A percentile compares a stretch with the other conserved stretches of the same genome.
phyloP scores from a whole-genome alignment of 2,329 filamentous ascomycete genomes.

The Diplodia seriata region DNA sequence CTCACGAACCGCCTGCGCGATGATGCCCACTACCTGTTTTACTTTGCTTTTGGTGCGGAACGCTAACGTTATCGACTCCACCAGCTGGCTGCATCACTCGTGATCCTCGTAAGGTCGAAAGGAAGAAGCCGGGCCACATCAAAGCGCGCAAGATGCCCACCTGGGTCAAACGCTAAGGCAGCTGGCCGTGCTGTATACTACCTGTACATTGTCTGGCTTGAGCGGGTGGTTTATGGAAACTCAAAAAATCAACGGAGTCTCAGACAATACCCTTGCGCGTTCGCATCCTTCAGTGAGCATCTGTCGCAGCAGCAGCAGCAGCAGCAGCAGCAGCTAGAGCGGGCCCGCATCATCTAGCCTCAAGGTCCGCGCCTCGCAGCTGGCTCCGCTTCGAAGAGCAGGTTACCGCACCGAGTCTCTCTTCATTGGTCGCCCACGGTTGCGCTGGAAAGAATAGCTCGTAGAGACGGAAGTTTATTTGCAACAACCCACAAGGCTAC shows the following conservation, averaged over 20 bases:
- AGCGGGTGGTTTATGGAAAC: constrained; percentile 24
- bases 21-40: constrained; percentile 19
- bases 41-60: constrained; percentile 20
- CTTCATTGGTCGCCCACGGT: constrained; percentile 4
- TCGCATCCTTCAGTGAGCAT: constrained; percentile 18
- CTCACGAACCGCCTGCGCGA: constrained; percentile 22
- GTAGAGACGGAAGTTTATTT: constrained; percentile 31
- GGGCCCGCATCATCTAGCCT: constrained; percentile 3
- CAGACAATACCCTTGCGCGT: constrained; percentile 9
- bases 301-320: constrained; percentile 14
- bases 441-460: constrained; percentile 4
- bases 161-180: constrained; percentile 83
- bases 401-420: constrained; percentile 3
- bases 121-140: constrained; percentile 94
- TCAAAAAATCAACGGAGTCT: constrained; percentile 25
- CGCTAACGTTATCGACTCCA: constrained; percentile 53
- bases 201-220: constrained; percentile 26
- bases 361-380: not conserved
- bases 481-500: constrained; percentile 29
- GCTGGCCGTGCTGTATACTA: constrained; percentile 21
- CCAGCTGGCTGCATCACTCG: constrained; percentile 90
- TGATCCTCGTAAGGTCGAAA: constrained; percentile 90
- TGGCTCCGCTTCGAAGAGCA: constrained; percentile 7
- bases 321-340: not conserved
- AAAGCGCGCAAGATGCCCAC: constrained; percentile 98